Percentiles rank a stretch among this genome's conserved stretches.
Conservation (phyloP, 371 early-diverging fungal species). For the Mortierella sp. region DNA sequence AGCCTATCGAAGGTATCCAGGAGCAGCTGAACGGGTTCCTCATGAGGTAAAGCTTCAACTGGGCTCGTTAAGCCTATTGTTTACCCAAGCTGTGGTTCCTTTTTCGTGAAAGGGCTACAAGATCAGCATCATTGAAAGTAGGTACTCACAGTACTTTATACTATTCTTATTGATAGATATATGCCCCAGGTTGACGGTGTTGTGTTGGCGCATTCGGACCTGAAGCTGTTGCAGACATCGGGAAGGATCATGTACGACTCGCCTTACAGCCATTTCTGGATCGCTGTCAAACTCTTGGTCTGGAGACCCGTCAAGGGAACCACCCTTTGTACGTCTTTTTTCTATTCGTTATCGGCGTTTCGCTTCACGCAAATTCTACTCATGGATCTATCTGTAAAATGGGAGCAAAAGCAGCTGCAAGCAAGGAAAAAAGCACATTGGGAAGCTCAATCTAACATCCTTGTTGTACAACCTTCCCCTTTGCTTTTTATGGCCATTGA, state of each 20-base stretch:
- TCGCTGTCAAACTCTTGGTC: conserved; percentile 78
- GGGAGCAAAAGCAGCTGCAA: no score
- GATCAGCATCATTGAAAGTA: neutral
- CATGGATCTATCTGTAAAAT: neutral
- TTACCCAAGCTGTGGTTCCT: neutral
- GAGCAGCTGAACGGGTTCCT: conserved; percentile 88
- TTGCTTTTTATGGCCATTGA: neutral
- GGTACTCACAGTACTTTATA: neutral
- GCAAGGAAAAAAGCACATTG: neutral
- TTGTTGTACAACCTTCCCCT: neutral
- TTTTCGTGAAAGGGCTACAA: neutral
- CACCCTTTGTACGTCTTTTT: conserved; percentile 66
- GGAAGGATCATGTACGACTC: conserved; percentile 87
- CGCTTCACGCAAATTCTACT: neutral
- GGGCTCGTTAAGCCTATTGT: neutral
- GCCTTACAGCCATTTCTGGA: conserved; percentile 86
- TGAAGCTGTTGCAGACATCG: conserved; percentile 68
- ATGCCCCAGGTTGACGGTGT: conserved; percentile 91
- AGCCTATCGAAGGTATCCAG: conserved; percentile 79
- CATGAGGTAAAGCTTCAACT: conserved; percentile 73
- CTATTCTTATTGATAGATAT: conserved; percentile 64
- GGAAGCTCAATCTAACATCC: neutral
- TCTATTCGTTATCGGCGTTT: neutral
- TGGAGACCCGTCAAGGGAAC: conserved; percentile 87
- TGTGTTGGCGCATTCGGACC: conserved; percentile 84